Evolutionary conservation across 2,329 filamentous ascomycete species (phyloP).

Genomic region (Trichoderma lentiforme): DNA sequence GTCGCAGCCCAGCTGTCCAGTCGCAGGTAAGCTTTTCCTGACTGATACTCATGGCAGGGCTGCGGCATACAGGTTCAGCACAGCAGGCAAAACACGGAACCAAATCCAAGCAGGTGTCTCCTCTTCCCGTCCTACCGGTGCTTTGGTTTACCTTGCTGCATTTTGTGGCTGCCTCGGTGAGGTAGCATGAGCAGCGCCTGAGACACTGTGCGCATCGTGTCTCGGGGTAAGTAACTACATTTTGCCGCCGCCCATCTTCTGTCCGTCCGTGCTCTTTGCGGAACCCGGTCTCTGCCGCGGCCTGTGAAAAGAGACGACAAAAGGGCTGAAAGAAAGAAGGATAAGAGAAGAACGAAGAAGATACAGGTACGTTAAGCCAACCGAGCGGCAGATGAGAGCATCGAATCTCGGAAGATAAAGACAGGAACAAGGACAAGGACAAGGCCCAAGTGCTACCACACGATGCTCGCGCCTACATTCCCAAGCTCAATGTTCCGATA

Average conservation of each 20-base stretch:
- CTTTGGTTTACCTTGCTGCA: neutral
- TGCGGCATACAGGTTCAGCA: neutral
- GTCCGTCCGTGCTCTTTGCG: neutral
- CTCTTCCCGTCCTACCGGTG: neutral
- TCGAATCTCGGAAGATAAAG: neutral
- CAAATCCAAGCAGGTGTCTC: neutral
- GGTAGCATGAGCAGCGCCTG: neutral
- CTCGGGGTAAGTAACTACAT: neutral
- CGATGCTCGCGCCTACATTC: neutral
- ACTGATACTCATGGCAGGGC: slow-evolving; percentile 6
- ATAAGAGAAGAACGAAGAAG: neutral
- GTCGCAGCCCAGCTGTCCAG: slow-evolving; percentile 15
- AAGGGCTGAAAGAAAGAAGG: neutral
- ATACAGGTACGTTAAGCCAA: too few species aligned
- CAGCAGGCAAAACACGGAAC: neutral
- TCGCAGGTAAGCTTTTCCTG: slow-evolving; percentile 6
- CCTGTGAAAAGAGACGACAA: neutral
- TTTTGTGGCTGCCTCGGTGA: neutral
- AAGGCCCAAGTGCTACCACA: neutral
- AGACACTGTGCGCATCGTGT: neutral
- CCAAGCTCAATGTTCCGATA: neutral
- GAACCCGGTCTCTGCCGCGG: neutral
- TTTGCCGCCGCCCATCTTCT: neutral
- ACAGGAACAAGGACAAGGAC: neutral
- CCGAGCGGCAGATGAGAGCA: neutral